A percentile compares a stretch with the other conserved stretches of the same genome.
Conservation (phyloP, 768 basidiomycete genomes). For the Naganishia onofrii region DNA sequence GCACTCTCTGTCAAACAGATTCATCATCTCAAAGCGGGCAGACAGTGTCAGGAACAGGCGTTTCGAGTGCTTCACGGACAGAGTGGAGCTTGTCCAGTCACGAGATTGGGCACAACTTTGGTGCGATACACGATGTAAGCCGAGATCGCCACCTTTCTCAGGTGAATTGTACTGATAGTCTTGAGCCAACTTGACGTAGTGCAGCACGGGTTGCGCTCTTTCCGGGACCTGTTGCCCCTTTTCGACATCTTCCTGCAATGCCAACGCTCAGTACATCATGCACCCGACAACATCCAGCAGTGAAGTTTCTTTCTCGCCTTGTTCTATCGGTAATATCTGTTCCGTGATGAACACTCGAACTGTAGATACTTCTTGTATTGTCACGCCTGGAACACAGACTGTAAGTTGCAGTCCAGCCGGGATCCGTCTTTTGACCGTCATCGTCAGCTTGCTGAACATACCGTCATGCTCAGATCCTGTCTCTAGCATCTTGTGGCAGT, state of each 20-base stretch:
- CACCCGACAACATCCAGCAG: conserved; percentile 65
- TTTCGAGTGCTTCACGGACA: conserved; percentile 70
- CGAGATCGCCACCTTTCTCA: background rate
- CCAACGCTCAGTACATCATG: conserved; percentile 74
- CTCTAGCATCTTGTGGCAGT: conserved; percentile 42
- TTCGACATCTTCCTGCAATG: conserved; percentile 61
- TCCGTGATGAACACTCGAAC: conserved; percentile 59
- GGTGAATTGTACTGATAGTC: background rate
- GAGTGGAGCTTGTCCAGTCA: conserved; percentile 56
- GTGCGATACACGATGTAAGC: conserved; percentile 61
- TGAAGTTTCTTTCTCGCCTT: conserved; percentile 72
- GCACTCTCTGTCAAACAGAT: conserved; percentile 64
- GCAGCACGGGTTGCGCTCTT: conserved; percentile 64
- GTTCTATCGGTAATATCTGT: conserved; percentile 83
- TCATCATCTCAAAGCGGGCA: conserved; percentile 53
- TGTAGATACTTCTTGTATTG: conserved; percentile 67
- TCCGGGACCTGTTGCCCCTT: conserved; percentile 68
- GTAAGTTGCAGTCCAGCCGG: background rate
- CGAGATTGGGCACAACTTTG: conserved; percentile 69
- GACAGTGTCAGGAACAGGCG: conserved; percentile 73
- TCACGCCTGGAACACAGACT: conserved; percentile 58
- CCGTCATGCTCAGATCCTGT: background rate
- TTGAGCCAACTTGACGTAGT: conserved; percentile 54
- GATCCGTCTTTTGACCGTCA: background rate
- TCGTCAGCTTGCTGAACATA: background rate